These are phyloP conservation scores for Leucaena leucocephala DNA, from an alignment of 306 rosid species.

Conservation along the genomic window DNA sequence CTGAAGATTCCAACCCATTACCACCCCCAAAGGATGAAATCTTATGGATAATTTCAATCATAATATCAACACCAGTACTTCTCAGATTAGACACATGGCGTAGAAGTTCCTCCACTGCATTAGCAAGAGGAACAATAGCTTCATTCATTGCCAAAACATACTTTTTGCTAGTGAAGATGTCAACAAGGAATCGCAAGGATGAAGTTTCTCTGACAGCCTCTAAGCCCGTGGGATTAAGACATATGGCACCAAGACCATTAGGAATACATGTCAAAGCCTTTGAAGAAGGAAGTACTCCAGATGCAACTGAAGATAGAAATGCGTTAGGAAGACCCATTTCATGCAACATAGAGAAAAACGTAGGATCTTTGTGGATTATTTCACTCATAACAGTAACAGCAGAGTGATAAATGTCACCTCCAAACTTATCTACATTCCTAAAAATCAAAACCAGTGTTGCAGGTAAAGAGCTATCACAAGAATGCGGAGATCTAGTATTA, in stretches of 20 bases:
- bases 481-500: constrained; percentile 69
- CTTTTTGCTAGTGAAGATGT: constrained; percentile 82
- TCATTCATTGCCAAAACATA: constrained; percentile 85
- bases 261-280: constrained; percentile 93
- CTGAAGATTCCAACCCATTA: constrained; percentile 52
- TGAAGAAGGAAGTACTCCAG: constrained; percentile 87
- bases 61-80: constrained; percentile 86
- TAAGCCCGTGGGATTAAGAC: constrained; percentile 90
- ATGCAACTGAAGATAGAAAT: constrained; percentile 78
- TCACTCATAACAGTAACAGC: constrained; percentile 99
- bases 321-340: constrained; percentile 96
- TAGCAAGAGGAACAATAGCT: constrained; percentile 90
- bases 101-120: constrained; percentile 94
- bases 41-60: constrained; percentile 76
- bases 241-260: constrained; percentile 94
- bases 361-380: constrained; percentile 96
- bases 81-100: constrained; percentile 89
- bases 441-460: constrained; percentile 71
- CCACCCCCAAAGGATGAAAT: constrained; percentile 68
- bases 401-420: constrained; percentile 94
- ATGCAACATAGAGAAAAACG: constrained; percentile 76
- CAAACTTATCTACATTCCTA: constrained; percentile 77
- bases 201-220: constrained; percentile 79
- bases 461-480: constrained; percentile 75
- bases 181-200: constrained; percentile 78